phyloP scores from a whole-genome alignment of 352 stramenopile genomes.

The Albugo laibachii region DNA sequence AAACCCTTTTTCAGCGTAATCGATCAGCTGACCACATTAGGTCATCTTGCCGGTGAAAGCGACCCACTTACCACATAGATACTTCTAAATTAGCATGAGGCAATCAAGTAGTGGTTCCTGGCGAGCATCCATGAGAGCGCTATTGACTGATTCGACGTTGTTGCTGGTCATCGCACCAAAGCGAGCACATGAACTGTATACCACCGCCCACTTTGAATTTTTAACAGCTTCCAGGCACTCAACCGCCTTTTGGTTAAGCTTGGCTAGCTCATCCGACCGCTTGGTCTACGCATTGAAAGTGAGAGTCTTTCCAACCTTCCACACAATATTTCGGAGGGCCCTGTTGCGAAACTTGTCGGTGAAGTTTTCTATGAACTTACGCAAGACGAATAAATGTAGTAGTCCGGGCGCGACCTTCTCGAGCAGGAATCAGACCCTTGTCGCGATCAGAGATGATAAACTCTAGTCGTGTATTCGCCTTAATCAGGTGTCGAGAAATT shows the following conservation, averaged over 20 bases:
- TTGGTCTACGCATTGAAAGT: background rate
- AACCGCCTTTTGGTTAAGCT: background rate
- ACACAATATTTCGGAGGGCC: background rate
- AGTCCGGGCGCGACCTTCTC: background rate
- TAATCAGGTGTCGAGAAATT: background rate
- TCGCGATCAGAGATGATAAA: background rate
- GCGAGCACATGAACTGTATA: background rate
- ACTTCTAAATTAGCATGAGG: too few relatives aligned
- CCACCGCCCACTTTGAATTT: background rate
- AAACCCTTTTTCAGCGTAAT: too few relatives aligned
- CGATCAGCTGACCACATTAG: too few relatives aligned
- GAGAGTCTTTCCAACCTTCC: background rate
- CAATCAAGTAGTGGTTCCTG: slow-evolving; percentile 1
- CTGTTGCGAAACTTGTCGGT: slow-evolving; percentile 3
- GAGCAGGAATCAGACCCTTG: background rate
- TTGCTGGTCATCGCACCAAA: slow-evolving; percentile 2
- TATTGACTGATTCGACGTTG: slow-evolving; percentile 4
- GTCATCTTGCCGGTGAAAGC: too few relatives aligned
- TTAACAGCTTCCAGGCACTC: background rate
- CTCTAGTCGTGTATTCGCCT: background rate
- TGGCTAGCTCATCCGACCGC: background rate
- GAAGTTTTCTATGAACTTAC: slow-evolving; percentile 3
- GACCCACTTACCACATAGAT: too few relatives aligned
- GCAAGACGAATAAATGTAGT: slow-evolving; percentile 2
- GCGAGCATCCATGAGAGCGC: background rate